phyloP scores from a whole-genome alignment of 176 grass and related monocot genomes.

The Juncus effusus region DNA sequence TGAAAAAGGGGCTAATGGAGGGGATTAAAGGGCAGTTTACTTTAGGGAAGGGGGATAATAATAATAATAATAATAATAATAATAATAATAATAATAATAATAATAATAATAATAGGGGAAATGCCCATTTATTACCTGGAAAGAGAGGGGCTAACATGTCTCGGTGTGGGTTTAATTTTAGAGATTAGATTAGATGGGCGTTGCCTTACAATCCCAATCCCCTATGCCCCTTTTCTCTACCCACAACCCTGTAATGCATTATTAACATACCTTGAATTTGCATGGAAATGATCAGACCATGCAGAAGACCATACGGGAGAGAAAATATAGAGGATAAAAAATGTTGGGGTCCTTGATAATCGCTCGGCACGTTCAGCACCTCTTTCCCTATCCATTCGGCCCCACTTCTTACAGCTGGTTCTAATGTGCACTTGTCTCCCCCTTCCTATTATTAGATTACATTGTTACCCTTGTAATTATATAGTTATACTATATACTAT shows the following conservation, averaged over 20 bases:
- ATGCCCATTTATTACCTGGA: slow-evolving; percentile 78
- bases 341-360: slow-evolving; percentile 72
- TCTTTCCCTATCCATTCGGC: slow-evolving; percentile 50
- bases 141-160: slow-evolving; percentile 72
- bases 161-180: slow-evolving; percentile 58
- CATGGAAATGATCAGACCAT: background rate
- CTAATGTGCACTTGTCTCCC: slow-evolving; percentile 88
- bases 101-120: slow-evolving; percentile 32
- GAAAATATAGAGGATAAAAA: background rate
- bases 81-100: slow-evolving; percentile 38
- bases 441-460: slow-evolving; percentile 26
- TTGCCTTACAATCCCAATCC: slow-evolving; percentile 15
- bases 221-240: background rate
- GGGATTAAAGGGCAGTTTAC: slow-evolving; percentile 51
- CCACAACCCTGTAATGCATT: background rate
- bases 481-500: background rate
- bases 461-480: slow-evolving; percentile 27
- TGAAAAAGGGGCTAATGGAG: slow-evolving; percentile 35
- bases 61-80: slow-evolving; percentile 2
- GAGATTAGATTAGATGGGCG: slow-evolving; percentile 31
- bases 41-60: slow-evolving; percentile 40
- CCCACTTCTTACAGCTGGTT: slow-evolving; percentile 83
- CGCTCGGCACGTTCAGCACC: slow-evolving; percentile 79
- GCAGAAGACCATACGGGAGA: background rate
- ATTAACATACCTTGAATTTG: background rate